Evolutionary conservation across 352 stramenopile species (phyloP).

Genomic region (Globisporangium irregulare): DNA sequence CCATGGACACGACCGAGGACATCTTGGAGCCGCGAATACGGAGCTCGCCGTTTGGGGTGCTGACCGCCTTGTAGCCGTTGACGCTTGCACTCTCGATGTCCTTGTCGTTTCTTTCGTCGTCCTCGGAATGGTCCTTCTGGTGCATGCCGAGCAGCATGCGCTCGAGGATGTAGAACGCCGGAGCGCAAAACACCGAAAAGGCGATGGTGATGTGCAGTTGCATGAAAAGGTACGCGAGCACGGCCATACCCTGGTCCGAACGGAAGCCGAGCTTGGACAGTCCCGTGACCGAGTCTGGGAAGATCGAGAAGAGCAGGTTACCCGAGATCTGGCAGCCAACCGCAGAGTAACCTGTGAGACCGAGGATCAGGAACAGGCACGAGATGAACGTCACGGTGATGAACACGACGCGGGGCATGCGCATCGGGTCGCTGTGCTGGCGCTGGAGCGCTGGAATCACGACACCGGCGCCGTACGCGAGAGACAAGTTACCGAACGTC

Average conservation of each 20-base stretch:
- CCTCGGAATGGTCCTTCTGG: conserved; percentile 8
- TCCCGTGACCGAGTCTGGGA: conserved; percentile 11
- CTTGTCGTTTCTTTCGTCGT: background rate
- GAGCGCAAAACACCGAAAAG: conserved; percentile 25
- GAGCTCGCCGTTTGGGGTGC: background rate
- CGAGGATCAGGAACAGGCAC: conserved; percentile 42
- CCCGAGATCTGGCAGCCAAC: conserved; percentile 54
- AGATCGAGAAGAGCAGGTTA: conserved; percentile 21
- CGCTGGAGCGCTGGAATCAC: conserved; percentile 28
- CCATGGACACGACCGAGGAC: conserved; percentile 18
- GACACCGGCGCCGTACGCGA: conserved; percentile 28
- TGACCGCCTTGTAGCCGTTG: background rate
- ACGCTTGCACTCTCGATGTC: background rate
- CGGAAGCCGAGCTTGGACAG: conserved; percentile 28
- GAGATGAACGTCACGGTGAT: conserved; percentile 47
- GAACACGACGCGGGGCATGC: conserved; percentile 30
- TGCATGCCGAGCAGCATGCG: conserved; percentile 26
- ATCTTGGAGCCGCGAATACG: conserved; percentile 1
- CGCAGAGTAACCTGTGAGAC: conserved; percentile 33
- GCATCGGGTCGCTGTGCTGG: conserved; percentile 24
- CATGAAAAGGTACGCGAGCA: conserved; percentile 23
- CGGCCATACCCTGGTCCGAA: conserved; percentile 24
- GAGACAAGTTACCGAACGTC: conserved; percentile 27
- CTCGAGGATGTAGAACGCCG: conserved; percentile 27
- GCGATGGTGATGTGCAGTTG: conserved; percentile 31